These are phyloP conservation scores for Ophiostoma piceae DNA, from an alignment of 2,329 filamentous ascomycete species.

Conservation along the genomic window DNA sequence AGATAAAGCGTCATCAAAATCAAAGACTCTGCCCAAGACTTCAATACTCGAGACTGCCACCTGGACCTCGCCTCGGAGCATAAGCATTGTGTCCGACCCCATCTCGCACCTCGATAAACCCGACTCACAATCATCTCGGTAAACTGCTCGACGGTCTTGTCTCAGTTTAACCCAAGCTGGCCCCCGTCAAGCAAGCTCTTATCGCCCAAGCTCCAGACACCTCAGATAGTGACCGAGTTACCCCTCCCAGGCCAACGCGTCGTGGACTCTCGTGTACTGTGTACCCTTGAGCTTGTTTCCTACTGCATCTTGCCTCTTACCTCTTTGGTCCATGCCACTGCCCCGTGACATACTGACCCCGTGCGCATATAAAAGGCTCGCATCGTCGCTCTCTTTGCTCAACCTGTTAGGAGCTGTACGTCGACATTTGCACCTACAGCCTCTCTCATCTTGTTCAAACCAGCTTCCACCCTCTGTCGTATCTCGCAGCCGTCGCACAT, in stretches of 20 bases:
- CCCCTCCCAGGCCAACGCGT: neutral
- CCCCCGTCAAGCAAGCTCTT: neutral
- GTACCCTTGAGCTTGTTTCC: neutral
- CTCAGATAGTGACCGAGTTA: neutral
- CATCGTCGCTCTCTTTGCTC: neutral
- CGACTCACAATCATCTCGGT: constrained; percentile 11
- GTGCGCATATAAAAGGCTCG: neutral
- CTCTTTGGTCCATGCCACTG: neutral
- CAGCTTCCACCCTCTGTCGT: neutral
- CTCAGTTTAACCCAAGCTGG: neutral
- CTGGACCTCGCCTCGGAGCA: neutral
- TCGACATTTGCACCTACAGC: neutral
- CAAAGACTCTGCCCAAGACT: too few relatives aligned
- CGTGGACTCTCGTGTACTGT: neutral
- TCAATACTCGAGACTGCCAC: neutral
- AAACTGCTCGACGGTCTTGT: neutral
- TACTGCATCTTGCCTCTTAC: too few relatives aligned
- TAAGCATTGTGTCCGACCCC: constrained; percentile 6
- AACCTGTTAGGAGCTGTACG: neutral
- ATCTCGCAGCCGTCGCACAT: neutral
- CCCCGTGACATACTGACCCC: neutral
- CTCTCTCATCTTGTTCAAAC: neutral
- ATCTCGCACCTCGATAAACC: constrained; percentile 1
- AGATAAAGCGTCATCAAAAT: too few relatives aligned
- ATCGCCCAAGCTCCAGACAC: neutral